Evolutionary conservation across 1,284 basidiomycete genomes (phyloP), one percentile per base, ranked within the genome.

Genomic region (Cutaneotrichosporon cavernicola): DNA sequence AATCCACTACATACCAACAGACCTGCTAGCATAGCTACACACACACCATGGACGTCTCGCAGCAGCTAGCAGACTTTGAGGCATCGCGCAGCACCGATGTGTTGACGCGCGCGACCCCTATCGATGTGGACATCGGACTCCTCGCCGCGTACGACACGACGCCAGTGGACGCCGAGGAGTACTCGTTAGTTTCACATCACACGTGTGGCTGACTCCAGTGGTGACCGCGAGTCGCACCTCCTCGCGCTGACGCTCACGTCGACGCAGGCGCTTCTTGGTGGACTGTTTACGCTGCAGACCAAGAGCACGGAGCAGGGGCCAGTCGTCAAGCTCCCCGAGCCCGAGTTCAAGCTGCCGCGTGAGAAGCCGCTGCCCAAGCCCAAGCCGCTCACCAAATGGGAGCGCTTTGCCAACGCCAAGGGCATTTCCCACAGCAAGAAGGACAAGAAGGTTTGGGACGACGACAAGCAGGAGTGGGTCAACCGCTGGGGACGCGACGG

Each of bases 361-460:
- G 86, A 94, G 52, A 99, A 99, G 80, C 90, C 90, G 1, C 83
- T 98, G 30, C 96, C 96, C 0, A 95, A 94, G 76, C 89, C 90
- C 5, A 97, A 96, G 81, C 89, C 90, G 5, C 86, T 86, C 56
- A 98, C 96, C 16, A 99, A 97, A 80, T 99, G 97, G 97, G 92
- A 98, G 83, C 85, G 88, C 67, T 99, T 98, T 75, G 96, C 96
- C 16, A 88, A 89, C 63, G 89, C 90, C 51, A 98, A 97, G 83
- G 97, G 97, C 36, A 99, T 99, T 74, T 86, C 87, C 71, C 87
- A 94, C 73, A 88, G 84, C 76, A 87, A 84, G 69, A 87, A 86
- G 64, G 92, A 97, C 50, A 90, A 86, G 82, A 88, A 89, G 76
- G 86, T 89, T 9, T 99, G 91, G 89, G 95, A 99, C 81, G 96